These are phyloP conservation scores for Monosporascus sp. DNA, from an alignment of 2,329 filamentous ascomycete genomes.

Conservation along the genomic window DNA sequence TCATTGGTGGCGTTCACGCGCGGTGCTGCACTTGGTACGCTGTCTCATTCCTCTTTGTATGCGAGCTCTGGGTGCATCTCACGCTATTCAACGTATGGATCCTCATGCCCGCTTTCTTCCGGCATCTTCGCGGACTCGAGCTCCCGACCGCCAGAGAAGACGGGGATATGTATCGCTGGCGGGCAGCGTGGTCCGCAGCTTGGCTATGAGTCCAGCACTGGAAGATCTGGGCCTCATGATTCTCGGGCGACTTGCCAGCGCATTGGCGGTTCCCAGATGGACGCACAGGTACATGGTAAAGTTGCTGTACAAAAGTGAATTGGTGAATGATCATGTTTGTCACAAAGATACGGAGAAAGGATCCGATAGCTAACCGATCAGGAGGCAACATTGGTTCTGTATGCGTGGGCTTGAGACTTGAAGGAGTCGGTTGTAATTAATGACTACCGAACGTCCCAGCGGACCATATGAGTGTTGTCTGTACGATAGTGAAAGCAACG, in stretches of 20 bases:
- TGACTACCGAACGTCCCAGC: too few species aligned
- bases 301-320: too few species aligned
- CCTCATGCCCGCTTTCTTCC: slow-evolving; percentile 15
- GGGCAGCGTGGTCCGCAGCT: not conserved
- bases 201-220: slow-evolving; percentile 10
- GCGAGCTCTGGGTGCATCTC: slow-evolving; percentile 16
- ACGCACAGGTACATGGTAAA: too few species aligned
- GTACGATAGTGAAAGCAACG: not conserved
- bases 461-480: not conserved
- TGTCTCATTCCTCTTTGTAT: slow-evolving; percentile 14
- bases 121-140: slow-evolving; percentile 7
- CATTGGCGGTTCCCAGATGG: slow-evolving; percentile 4
- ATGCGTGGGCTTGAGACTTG: too few species aligned
- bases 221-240: slow-evolving; percentile 12
- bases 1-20: slow-evolving; percentile 12
- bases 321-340: too few species aligned
- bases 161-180: not conserved
- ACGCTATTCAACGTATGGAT: slow-evolving; percentile 18
- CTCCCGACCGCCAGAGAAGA: not conserved
- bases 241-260: slow-evolving; percentile 18
- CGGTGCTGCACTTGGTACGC: slow-evolving; percentile 12
- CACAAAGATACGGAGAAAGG: too few species aligned
- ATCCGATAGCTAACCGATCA: too few species aligned
- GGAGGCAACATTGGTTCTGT: too few species aligned
- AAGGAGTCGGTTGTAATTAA: not conserved